These are phyloP conservation scores for Stachybotrys echinatus DNA, from an alignment of 2,329 filamentous ascomycete genomes.

Conservation along the genomic window DNA sequence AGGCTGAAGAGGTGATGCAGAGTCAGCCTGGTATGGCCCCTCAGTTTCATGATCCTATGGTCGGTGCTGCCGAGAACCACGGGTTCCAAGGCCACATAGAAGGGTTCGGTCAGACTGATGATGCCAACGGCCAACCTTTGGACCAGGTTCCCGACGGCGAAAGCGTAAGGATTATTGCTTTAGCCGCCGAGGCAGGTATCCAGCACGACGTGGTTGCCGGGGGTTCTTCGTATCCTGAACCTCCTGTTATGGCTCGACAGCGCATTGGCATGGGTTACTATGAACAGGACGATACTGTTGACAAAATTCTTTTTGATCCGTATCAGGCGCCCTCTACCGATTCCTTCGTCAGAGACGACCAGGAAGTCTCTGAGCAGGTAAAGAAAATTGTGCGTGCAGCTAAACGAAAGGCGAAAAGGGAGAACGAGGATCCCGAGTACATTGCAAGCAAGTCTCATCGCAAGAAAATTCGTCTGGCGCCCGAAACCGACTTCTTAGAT, in stretches of 20 bases:
- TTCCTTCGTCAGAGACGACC: conserved; percentile 33
- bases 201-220: conserved; percentile 22
- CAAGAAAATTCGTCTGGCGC: conserved; percentile 30
- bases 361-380: conserved; percentile 47
- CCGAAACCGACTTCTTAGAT: conserved; percentile 24
- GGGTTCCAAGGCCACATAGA: conserved; percentile 20
- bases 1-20: conserved; percentile 15
- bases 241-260: conserved; percentile 38
- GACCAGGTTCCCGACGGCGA: background rate
- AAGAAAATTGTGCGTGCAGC: conserved; percentile 49
- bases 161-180: background rate
- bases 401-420: conserved; percentile 47
- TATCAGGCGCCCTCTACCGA: conserved; percentile 49
- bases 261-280: conserved; percentile 58
- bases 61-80: conserved; percentile 5
- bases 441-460: conserved; percentile 33
- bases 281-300: conserved; percentile 50
- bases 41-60: conserved; percentile 1
- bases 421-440: conserved; percentile 52
- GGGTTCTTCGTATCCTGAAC: conserved; percentile 41
- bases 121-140: background rate
- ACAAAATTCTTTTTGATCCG: conserved; percentile 55
- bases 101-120: conserved; percentile 1
- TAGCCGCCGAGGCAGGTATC: conserved; percentile 4
- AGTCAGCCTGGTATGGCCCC: conserved; percentile 5